A percentile compares a stretch with the other conserved stretches of the same genome.
Conservation (phyloP, 257 asterid species). For the Solanum arcanum region DNA sequence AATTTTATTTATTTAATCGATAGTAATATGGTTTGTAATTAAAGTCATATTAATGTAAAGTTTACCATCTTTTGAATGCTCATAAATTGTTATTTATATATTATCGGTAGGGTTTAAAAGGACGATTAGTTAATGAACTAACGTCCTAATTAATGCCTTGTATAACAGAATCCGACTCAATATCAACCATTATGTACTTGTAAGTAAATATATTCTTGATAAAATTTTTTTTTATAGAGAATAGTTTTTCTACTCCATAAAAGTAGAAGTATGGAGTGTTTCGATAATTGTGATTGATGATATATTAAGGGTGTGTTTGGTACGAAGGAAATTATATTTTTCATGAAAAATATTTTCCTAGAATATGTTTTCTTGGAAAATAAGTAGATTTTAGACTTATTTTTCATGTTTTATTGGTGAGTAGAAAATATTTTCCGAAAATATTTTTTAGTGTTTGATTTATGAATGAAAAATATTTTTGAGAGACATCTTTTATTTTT, state of each 20-base stretch:
- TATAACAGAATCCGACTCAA: not conserved
- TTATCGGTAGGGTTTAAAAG: not conserved
- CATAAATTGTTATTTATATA: not conserved
- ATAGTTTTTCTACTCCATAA: no score
- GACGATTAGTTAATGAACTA: not conserved
- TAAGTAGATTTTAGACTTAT: no score
- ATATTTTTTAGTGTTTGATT: no score
- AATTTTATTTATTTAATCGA: not conserved
- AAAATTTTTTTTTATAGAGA: accelerated
- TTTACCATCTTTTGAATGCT: not conserved
- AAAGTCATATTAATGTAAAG: not conserved
- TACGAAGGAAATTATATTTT: no score
- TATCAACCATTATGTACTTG: not conserved
- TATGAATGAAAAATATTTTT: no score
- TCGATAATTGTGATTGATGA: not conserved
- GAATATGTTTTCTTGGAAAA: no score
- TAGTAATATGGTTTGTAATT: not conserved
- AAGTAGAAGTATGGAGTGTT: not conserved
- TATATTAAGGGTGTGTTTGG: not conserved
- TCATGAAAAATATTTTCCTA: no score
- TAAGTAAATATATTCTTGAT: no score
- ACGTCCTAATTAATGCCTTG: not conserved
- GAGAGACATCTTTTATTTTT: no score
- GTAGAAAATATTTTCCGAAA: no score
- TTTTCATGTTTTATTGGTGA: no score